phyloP scores from a whole-genome alignment of 2,329 filamentous ascomycete species.

The Lecanicillium sp. region DNA sequence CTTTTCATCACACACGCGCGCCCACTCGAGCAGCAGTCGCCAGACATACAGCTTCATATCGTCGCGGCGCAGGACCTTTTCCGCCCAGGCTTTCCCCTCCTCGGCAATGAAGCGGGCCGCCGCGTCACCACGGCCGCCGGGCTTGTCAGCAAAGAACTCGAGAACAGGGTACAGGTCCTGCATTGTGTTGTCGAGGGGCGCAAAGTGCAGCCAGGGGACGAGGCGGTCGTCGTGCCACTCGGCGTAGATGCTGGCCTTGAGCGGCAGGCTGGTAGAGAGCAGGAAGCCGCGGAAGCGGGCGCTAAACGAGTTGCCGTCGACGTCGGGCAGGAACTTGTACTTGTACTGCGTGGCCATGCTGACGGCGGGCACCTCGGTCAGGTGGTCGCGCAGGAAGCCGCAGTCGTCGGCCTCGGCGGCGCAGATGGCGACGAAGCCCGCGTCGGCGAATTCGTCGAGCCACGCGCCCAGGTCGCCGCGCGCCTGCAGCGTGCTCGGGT shows the following conservation, averaged over 20 bases:
- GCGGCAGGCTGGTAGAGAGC: conserved; percentile 53
- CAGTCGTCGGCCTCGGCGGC: conserved; percentile 24
- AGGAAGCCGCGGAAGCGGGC: conserved; percentile 58
- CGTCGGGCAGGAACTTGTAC: conserved; percentile 62
- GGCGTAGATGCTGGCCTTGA: conserved; percentile 65
- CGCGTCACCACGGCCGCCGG: conserved; percentile 34
- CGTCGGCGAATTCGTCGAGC: conserved; percentile 31
- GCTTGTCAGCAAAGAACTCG: conserved; percentile 55
- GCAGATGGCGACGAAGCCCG: conserved; percentile 37
- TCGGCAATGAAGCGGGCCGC: conserved; percentile 54
- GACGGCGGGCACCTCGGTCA: conserved; percentile 21
- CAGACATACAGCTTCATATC: conserved; percentile 62
- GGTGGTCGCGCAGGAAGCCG: conserved; percentile 29
- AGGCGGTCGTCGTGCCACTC: conserved; percentile 71
- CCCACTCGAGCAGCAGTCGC: conserved; percentile 52
- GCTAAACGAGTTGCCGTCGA: conserved; percentile 61
- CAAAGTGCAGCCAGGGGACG: conserved; percentile 64
- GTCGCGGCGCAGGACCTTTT: conserved; percentile 52
- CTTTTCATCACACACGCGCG: conserved; percentile 38
- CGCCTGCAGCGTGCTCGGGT: conserved; percentile 31
- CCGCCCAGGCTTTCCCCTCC: conserved; percentile 52
- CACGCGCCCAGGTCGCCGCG: conserved; percentile 31
- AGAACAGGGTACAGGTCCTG: conserved; percentile 58
- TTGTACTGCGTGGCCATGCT: conserved; percentile 41
- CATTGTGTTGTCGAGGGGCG: conserved; percentile 62